Evolutionary conservation across 495 filamentous ascomycete genomes (phyloP).

Genomic region (Daldinia decipiens): DNA sequence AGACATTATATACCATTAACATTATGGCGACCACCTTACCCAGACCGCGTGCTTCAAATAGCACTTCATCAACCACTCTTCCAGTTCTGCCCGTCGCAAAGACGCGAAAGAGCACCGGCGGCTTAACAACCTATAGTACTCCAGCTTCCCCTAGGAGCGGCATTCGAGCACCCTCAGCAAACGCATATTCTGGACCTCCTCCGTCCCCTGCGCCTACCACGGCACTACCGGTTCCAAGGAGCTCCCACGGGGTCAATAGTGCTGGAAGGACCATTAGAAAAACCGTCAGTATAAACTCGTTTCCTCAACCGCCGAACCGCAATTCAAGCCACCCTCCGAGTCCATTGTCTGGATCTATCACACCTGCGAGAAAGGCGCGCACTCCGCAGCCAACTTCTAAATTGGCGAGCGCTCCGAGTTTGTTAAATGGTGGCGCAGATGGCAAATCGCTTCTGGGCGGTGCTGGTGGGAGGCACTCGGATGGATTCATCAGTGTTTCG

Average conservation of each 20-base stretch:
- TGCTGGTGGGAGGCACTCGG: conserved; percentile 69
- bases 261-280: conserved; percentile 76
- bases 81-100: conserved; percentile 78
- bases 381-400: conserved; percentile 56
- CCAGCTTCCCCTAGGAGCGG: conserved; percentile 63
- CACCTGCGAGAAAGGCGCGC: conserved; percentile 54
- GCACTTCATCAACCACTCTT: conserved; percentile 71
- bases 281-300: conserved; percentile 89
- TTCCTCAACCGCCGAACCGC: conserved; percentile 85
- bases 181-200: conserved; percentile 50
- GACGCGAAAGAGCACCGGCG: conserved; percentile 69
- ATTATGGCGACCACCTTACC: conserved; percentile 72
- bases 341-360: conserved; percentile 62
- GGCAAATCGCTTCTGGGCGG: conserved; percentile 72
- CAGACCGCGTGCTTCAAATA: conserved; percentile 69
- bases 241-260: conserved; percentile 61
- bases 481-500: conserved; percentile 73
- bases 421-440: conserved; percentile 82
- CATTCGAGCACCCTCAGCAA: conserved; percentile 70
- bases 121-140: conserved; percentile 58
- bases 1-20: conserved; percentile 21
- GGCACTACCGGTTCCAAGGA: conserved; percentile 61
- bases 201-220: conserved; percentile 60
- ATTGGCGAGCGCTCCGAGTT: conserved; percentile 65
- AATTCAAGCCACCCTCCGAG: conserved; percentile 67